A percentile compares a stretch with the other conserved stretches of the same genome.
Evolutionary conservation across 1,284 basidiomycete genomes (phyloP).

Genomic region (Grifola frondosa): DNA sequence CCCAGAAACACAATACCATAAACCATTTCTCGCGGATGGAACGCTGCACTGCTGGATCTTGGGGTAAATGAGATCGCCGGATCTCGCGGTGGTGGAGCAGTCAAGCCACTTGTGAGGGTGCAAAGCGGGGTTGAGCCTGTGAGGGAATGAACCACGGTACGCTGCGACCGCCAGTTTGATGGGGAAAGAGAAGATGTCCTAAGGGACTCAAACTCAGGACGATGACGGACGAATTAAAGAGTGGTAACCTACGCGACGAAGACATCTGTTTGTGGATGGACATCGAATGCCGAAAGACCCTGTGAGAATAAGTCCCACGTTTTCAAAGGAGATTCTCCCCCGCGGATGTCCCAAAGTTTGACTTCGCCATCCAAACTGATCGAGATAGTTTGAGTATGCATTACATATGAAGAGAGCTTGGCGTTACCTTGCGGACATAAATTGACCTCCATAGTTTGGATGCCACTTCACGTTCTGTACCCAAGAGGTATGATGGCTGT

Average conservation of each 20-base stretch:
- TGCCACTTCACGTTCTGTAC: constrained; percentile 91
- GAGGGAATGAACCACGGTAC: constrained; percentile 57
- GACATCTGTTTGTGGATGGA: constrained; percentile 84
- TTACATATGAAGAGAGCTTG: background rate
- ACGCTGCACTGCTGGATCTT: constrained; percentile 60
- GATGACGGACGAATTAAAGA: constrained; percentile 1
- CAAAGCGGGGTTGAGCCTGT: constrained; percentile 44
- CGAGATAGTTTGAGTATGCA: background rate
- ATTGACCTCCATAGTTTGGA: constrained; percentile 68
- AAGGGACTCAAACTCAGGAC: constrained; percentile 2
- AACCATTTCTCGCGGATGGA: constrained; percentile 82
- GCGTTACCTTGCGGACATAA: constrained; percentile 85
- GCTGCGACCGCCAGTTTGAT: constrained; percentile 63
- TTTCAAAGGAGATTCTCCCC: constrained; percentile 59
- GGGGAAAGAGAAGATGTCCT: constrained; percentile 66
- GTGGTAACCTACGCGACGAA: constrained; percentile 75
- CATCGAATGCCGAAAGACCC: constrained; percentile 84
- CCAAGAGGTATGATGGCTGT: constrained; percentile 86
- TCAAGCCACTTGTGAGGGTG: constrained; percentile 55
- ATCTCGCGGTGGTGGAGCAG: constrained; percentile 50
- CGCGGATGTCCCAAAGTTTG: constrained; percentile 89
- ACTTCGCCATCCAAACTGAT: constrained; percentile 87
- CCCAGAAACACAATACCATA: constrained; percentile 70
- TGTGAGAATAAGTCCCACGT: constrained; percentile 69
- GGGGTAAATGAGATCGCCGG: constrained; percentile 61